Conservation (phyloP, 108 stramenopile genomes). For the Nitzschia palea region DNA sequence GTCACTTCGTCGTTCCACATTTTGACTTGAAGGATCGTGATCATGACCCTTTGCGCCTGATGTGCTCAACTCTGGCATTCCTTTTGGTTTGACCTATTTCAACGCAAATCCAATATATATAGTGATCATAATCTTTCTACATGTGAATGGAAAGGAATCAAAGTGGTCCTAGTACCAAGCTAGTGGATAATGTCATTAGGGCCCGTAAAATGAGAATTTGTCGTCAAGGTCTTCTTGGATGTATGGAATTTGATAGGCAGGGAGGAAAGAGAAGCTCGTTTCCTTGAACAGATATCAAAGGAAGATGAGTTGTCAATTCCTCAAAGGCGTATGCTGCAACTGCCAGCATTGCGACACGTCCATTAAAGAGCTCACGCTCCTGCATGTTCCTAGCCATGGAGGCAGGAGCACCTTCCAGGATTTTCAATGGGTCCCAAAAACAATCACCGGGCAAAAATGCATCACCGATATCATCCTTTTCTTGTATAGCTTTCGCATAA, state of each 20-base stretch:
- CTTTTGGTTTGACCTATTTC: too few species aligned
- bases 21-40: too few species aligned
- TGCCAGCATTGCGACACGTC: constrained; percentile 92
- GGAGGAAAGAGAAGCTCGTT: constrained; percentile 80
- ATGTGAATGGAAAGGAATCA: too few species aligned
- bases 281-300: constrained; percentile 56
- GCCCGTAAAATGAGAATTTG: constrained; percentile 24
- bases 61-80: too few species aligned
- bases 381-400: constrained; percentile 88
- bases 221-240: constrained; percentile 77
- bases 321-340: constrained; percentile 82
- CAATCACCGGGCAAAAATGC: constrained; percentile 88
- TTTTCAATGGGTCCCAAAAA: constrained; percentile 86
- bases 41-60: too few species aligned
- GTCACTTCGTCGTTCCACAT: too few species aligned
- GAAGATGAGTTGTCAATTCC: constrained; percentile 67
- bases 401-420: constrained; percentile 75
- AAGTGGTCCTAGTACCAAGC: not conserved
- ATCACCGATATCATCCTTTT: constrained; percentile 67
- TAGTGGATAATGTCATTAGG: constrained; percentile 1
- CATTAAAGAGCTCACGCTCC: constrained; percentile 89
- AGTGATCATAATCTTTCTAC: too few species aligned
- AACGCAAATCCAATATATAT: too few species aligned
- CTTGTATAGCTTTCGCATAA: constrained; percentile 72
- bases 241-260: constrained; percentile 67